phyloP scores from a whole-genome alignment of 495 filamentous ascomycete genomes.

The Astrocystis sublimbata region DNA sequence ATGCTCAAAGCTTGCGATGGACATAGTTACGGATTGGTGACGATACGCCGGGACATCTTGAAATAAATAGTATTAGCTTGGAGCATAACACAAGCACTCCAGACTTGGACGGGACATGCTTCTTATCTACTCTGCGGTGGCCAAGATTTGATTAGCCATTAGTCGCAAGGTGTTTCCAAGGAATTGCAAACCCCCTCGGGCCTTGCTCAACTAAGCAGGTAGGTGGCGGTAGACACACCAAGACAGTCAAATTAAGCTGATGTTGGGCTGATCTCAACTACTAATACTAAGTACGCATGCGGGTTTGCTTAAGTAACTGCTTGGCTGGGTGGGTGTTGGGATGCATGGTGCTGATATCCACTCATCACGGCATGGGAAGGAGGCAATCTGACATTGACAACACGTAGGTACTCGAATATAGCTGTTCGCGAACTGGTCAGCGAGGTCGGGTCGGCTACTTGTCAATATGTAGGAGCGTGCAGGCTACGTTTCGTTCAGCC shows the following conservation, averaged over 20 bases:
- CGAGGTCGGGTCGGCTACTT: background rate
- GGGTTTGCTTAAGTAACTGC: background rate
- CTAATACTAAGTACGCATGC: too few species aligned
- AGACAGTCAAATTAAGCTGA: background rate
- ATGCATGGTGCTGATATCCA: background rate
- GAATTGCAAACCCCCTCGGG: background rate
- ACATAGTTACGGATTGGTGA: too few species aligned
- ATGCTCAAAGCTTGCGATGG: too few species aligned
- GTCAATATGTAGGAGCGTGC: background rate
- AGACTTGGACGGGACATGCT: background rate
- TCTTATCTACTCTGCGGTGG: background rate
- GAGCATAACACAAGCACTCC: conserved; percentile 8
- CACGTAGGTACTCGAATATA: background rate
- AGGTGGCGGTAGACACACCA: background rate
- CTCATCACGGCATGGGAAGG: background rate
- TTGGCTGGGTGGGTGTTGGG: background rate
- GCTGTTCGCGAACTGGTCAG: background rate
- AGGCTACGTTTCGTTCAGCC: background rate
- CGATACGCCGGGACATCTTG: too few species aligned
- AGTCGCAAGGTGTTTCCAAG: background rate
- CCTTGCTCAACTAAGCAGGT: background rate
- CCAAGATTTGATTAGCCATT: conserved; percentile 1
- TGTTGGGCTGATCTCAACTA: too few species aligned
- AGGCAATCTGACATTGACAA: background rate
- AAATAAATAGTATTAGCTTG: too few species aligned